Evolutionary conservation across 1,284 basidiomycete genomes (phyloP), one percentile per base, ranked within the genome.

Genomic region (Ustilago hordei): DNA sequence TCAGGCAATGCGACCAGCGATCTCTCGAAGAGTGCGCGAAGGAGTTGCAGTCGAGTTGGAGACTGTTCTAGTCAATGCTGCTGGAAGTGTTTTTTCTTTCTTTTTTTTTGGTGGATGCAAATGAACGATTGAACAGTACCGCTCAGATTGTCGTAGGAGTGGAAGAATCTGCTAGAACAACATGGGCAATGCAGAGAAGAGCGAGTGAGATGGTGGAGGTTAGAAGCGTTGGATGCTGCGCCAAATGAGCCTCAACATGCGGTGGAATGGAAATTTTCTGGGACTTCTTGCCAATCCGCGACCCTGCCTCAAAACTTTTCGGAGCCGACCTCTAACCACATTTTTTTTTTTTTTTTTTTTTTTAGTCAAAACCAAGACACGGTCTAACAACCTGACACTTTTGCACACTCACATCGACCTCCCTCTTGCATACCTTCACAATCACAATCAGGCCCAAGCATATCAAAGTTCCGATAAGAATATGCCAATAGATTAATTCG

Each of bases 181-280:
- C 7, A 28, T 31, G n/a, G 5, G n/a, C 9, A 28, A 32, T 13
- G 48, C 28, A 31, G 48, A 48, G 45, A 28, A 28, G 45, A 23
- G 45, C 3, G n/a, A 13, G 19, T 4, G n/a, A 15, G 48, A 32
- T 50, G 48, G 48, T 50, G 48, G 48, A 50, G 48, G 48, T 31
- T 7, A 32, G 13, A 15, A 28, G 28, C 4, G 19, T 23, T 8
- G 31, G 8, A 6, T 32, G 50, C 50, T 53, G 50, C 50, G 47
- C 47, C 41, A 45, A 19, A 45, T 17, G 13, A 53, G 32, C 28
- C 54, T 13, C 36, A 28, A 28, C 23, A 28, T 28, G 23, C 23
- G 23, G 23, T 28, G 23, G 23, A 28, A 28, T 28, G 60, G 60
- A 61, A 61, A 61, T 61, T 61, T 61, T 61, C 39, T 61, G 52